A percentile compares a stretch with the other conserved stretches of the same genome.
Evolutionary conservation across 2,329 filamentous ascomycete species (phyloP).

Genomic region (Tolypocladium inflatum): DNA sequence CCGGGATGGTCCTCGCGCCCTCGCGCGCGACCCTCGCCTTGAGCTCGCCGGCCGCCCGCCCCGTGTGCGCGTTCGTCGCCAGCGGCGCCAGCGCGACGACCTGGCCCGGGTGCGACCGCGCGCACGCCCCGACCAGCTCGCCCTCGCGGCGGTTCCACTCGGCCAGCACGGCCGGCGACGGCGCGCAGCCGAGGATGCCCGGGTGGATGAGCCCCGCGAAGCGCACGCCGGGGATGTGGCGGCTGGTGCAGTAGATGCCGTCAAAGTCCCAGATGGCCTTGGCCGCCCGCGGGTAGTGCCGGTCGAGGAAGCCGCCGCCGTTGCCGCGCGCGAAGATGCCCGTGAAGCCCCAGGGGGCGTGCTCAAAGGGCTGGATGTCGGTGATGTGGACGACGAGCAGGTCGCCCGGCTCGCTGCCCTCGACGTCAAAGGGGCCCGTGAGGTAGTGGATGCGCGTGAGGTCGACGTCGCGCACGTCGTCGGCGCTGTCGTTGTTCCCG

Average conservation of each 20-base stretch:
- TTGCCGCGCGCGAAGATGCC: conserved; percentile 73
- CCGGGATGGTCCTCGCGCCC: conserved; percentile 77
- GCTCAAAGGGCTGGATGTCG: conserved; percentile 80
- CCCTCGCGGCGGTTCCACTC: conserved; percentile 79
- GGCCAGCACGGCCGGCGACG: conserved; percentile 64
- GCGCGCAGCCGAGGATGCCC: conserved; percentile 83
- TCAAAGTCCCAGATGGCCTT: conserved; percentile 54
- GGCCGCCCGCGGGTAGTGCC: conserved; percentile 72
- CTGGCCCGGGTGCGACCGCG: conserved; percentile 49
- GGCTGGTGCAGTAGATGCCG: conserved; percentile 62
- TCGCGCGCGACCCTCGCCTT: conserved; percentile 63
- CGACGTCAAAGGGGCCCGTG: conserved; percentile 80
- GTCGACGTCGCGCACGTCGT: conserved; percentile 78
- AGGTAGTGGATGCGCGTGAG: conserved; percentile 80
- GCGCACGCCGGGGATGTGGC: conserved; percentile 79
- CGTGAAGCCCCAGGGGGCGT: conserved; percentile 85
- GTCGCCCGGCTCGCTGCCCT: conserved; percentile 76
- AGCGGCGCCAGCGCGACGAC: conserved; percentile 70
- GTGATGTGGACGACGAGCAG: conserved; percentile 82
- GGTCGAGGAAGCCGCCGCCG: conserved; percentile 81
- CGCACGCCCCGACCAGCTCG: conserved; percentile 58
- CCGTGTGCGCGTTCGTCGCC: conserved; percentile 63
- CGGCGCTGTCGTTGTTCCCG: conserved; percentile 79
- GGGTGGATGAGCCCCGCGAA: conserved; percentile 88
- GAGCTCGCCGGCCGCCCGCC: conserved; percentile 46